Evolutionary conservation across 2,329 filamentous ascomycete species (phyloP), one percentile per base, ranked within the genome.

Genomic region (Fusarium caatingaense): DNA sequence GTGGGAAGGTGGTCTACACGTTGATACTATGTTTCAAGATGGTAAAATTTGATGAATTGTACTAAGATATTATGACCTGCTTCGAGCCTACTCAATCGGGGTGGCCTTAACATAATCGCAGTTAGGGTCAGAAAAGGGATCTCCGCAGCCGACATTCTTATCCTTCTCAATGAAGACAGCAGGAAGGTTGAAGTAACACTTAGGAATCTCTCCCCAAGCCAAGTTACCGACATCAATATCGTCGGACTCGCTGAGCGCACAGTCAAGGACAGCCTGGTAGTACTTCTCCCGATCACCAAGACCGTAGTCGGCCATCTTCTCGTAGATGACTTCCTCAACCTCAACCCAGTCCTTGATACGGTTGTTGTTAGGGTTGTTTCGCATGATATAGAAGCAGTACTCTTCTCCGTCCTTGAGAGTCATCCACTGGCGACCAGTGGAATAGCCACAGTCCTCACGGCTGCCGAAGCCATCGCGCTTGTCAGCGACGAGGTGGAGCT

Each of bases 341-440:
- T 69, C 61, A 12, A 62, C 44, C 60, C 56, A 63, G 15, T 64
- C 48, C 0, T 57, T 27, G 15, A 46, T 40, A 7, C 55, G 42
- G 49, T 66, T 40, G 18, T 40, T 40, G 32, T 51, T 51, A 8
- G 48, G 48, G 3, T 51, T 51, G 21, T 51, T 51, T 7, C 58
- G 60, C 67, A 63, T 64, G 11, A 70, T 54, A n/a, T 70, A 70
- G 25, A 69, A 70, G 47, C 66, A 70, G 25, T 70, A 66, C 11
- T 66, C 62, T 2, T 66, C 54, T 1, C 54, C 67, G 2, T 56
- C 34, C 37, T 62, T 62, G 32, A 70, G 66, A 20, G 42, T 27
- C 25, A 70, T 42, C 67, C 67, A 70, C 46, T 69, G 65, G 5
- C 67, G 65, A 8, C 67, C 65, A 5, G 56, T 10, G 5, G 51